These are phyloP conservation scores for Myxozyma nipponensis DNA, from an alignment of 805 yeast genomes.

Conservation along the genomic window DNA sequence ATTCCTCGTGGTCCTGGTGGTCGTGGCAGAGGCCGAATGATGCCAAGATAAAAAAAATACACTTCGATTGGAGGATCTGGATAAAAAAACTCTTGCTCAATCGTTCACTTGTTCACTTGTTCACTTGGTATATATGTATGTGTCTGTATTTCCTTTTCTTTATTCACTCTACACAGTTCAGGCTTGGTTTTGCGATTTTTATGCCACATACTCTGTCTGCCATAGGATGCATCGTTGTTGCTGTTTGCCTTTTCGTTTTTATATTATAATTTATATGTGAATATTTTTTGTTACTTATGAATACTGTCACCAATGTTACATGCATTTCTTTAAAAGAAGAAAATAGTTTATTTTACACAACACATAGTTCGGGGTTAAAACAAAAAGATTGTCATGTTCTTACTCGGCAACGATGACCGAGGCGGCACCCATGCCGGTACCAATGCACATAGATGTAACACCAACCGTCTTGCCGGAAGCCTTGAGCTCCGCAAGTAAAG, in stretches of 20 bases:
- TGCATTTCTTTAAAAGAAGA: too few relatives aligned
- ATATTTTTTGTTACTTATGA: background rate
- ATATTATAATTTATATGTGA: background rate
- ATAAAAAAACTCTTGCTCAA: too few relatives aligned
- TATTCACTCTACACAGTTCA: too few relatives aligned
- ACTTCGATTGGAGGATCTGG: background rate
- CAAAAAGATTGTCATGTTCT: too few relatives aligned
- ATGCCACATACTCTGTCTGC: too few relatives aligned
- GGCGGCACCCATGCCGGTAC: constrained; percentile 99
- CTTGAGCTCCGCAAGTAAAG: constrained; percentile 74
- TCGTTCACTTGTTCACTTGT: too few relatives aligned
- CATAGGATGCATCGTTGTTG: background rate
- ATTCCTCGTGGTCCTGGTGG: constrained; percentile 28
- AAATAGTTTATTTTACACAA: background rate
- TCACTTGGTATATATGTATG: too few relatives aligned
- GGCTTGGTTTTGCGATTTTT: too few relatives aligned
- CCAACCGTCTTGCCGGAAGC: constrained; percentile 70
- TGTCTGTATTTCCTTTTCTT: too few relatives aligned
- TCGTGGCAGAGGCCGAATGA: constrained; percentile 10
- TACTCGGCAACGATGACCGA: constrained; percentile 78
- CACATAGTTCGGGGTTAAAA: too few relatives aligned
- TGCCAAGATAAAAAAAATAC: background rate
- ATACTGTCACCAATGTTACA: too few relatives aligned
- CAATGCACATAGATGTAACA: constrained; percentile 93
- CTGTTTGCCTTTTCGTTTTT: too few relatives aligned